Base-by-base conservation (phyloP, 805 yeast genomes). In the Saturnispora besseyi region DNA sequence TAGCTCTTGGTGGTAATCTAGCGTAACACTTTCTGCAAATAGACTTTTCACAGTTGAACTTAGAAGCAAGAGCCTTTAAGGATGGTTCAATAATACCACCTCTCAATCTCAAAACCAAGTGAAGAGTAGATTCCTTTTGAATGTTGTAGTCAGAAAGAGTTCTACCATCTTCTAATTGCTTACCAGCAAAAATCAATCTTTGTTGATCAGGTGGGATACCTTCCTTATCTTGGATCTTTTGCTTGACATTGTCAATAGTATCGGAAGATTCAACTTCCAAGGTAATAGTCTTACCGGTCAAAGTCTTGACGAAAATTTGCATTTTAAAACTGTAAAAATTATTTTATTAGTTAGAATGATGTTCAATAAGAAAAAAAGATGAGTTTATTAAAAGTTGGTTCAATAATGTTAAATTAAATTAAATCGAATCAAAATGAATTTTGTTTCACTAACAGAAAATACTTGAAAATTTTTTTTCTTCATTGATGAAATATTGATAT, bases 21-120 rank as follows among this genome's bases (percentile, higher is more conserved):
- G 99, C 97, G 85, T 93, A 93, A 82, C 99, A 93, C 76, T 90
- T 87, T 79, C 99, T 95, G 84, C 99, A 93, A 75, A 93, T 91
- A 62, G 96, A 75, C 80, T 93, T 93, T 63, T 93, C 99, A 83
- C 98, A 93, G 95, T 93, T 93, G 91, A 86, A 93, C 81, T 93
- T 93, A 73, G 97, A 87, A 76, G 99, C 99, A 71, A 93, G 83
- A 68, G 91, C 96, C 81, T 91, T 93, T 70, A 93, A 84, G 69
- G 97, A 89, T 80, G 99, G 99, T 82, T 93, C 99, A 75, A 93
- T 93, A 79, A 93, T 89, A 66, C 81, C 81, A 74, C 83, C 83
- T 77, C 83, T 78, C 69, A 78, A 74, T 77, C 83, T 77, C 57
- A 78, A 71, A 41, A 78, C 83, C 72, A 78, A 77, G 71, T 78